Evolutionary conservation across 2,329 filamentous ascomycete species (phyloP), one percentile per base, ranked within the genome.

Genomic region (Colletotrichum nymphaeae): DNA sequence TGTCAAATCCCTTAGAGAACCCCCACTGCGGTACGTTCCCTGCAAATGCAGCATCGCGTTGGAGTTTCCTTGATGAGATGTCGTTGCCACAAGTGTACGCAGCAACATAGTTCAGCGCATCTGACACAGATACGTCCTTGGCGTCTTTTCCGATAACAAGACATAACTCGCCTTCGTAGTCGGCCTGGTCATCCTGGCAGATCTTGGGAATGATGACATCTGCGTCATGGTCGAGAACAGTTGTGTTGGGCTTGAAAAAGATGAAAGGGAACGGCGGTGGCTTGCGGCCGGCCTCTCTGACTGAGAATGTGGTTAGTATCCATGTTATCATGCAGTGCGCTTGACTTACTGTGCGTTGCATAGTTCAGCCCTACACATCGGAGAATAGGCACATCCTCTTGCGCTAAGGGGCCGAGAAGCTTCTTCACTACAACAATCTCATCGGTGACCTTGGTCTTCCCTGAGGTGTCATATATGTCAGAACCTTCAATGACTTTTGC

Each of bases 341-440:
- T 1, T 1, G 28, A 60, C 80, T 71, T 71, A 85, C 84, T 88
- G 76, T 92, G 90, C 66, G 88, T 90, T 52, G 85, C 85, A 76
- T 91, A 91, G 76, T 92, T 91, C 32, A 92, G 77, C 0, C 90
- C 90, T 14, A 91, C 86, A 75, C 90, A 92, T 24, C 89, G 81
- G 4, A 92, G 77, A 56, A 90, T 89, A 0, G 88, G 87, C 0
- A 91, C 87, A 63, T 91, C 88, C 2, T 80, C 79, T 11, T 78
- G 80, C 0, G 85, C 82, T 37, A 92, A 78, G 0, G 89, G 89
- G 0, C 88, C 87, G 0, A 92, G 83, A 0, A 91, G 78, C 64
- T 81, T 82, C 76, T 89, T 87, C 7, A 92, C 89, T 0, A 83
- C 85, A 2, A 86, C 88, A 11, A 88, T 79, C 75, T 91, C 86